A percentile compares a stretch with the other conserved stretches of the same genome.
Conservation (phyloP, 2,329 filamentous ascomycete species). For the Sphaerulina vaccinii region DNA sequence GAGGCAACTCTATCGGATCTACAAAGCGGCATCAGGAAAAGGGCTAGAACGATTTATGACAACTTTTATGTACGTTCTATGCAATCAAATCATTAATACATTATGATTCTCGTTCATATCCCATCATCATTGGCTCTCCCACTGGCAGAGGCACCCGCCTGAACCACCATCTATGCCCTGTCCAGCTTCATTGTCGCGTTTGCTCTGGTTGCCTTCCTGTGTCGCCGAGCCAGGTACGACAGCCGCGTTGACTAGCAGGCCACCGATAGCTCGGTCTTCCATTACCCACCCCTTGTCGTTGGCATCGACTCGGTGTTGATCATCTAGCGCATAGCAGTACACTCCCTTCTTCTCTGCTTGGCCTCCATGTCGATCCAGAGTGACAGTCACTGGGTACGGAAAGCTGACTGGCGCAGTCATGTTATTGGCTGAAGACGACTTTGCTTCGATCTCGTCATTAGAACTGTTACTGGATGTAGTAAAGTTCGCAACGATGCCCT, state of each 20-base stretch:
- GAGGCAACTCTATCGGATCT: background rate
- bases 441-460: constrained; percentile 28
- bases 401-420: constrained; percentile 57
- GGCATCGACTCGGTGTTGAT: constrained; percentile 46
- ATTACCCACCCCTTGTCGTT: constrained; percentile 48
- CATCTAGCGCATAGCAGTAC: constrained; percentile 60
- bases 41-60: background rate
- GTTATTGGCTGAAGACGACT: constrained; percentile 43
- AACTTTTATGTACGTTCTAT: background rate
- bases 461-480: background rate
- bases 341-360: constrained; percentile 48
- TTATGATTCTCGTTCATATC: background rate
- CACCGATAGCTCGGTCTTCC: constrained; percentile 55
- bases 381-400: constrained; percentile 61
- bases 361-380: constrained; percentile 61
- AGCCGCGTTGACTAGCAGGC: constrained; percentile 50
- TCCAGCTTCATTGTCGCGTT: constrained; percentile 23
- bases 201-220: background rate
- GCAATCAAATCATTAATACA: background rate
- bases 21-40: background rate
- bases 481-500: constrained; percentile 20
- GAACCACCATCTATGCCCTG: constrained; percentile 59
- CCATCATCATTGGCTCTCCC: constrained; percentile 47
- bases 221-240: constrained; percentile 42
- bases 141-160: constrained; percentile 60